Conservation (phyloP, 768 basidiomycete species). For the Leccinum subgranulosum region DNA sequence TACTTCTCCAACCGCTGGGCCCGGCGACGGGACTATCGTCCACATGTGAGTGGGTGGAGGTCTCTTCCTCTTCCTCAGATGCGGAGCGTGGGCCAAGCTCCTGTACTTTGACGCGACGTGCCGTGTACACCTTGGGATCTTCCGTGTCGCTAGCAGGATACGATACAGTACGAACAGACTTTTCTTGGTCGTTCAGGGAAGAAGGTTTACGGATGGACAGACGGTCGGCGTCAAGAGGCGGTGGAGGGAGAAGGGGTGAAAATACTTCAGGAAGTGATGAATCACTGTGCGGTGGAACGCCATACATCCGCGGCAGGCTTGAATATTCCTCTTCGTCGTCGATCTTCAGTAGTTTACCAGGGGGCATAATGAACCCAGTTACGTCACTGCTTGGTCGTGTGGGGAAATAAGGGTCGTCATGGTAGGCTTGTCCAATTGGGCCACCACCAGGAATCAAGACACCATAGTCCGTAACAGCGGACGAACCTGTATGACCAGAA, state of each 20-base stretch:
- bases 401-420: constrained; percentile 20
- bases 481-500: constrained; percentile 40
- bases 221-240: constrained; percentile 34
- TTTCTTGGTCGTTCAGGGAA: constrained; percentile 31
- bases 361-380: constrained; percentile 35
- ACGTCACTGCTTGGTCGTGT: constrained; percentile 32
- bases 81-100: constrained; percentile 28
- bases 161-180: constrained; percentile 30
- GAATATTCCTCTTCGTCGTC: constrained; percentile 31
- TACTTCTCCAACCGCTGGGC: constrained; percentile 31
- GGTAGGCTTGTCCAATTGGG: constrained; percentile 33
- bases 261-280: constrained; percentile 26
- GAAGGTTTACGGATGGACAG: constrained; percentile 24
- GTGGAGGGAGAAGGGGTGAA: constrained; percentile 39
- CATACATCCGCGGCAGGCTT: constrained; percentile 30
- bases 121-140: constrained; percentile 33
- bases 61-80: constrained; percentile 20
- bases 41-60: constrained; percentile 2
- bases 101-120: constrained; percentile 39
- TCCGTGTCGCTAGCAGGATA: constrained; percentile 33
- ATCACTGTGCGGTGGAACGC: constrained; percentile 19
- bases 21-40: constrained; percentile 24
- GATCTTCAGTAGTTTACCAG: constrained; percentile 34
- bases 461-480: constrained; percentile 36
- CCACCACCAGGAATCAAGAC: constrained; percentile 31